Conservation (phyloP, 495 filamentous ascomycete species). For the Rhypophila decipiens region DNA sequence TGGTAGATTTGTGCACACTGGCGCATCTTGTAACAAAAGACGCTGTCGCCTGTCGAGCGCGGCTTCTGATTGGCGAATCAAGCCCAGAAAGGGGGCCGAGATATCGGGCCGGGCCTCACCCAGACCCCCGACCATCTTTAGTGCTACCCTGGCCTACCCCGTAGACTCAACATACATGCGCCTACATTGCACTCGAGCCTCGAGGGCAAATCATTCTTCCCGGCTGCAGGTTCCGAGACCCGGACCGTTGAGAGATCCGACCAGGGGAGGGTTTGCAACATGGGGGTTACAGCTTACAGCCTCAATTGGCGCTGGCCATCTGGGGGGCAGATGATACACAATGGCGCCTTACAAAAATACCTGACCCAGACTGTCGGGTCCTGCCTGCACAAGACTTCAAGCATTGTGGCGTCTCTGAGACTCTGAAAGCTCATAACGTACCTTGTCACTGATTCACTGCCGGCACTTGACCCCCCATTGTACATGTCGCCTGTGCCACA, state of each 20-base stretch:
- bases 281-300: neutral
- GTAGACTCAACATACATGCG: no score
- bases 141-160: no score
- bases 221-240: neutral
- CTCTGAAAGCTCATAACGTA: no score
- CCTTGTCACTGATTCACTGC: no score
- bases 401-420: no score
- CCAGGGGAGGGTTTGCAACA: neutral
- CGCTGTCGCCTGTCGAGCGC: neutral
- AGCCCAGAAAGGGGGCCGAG: neutral
- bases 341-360: neutral
- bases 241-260: neutral
- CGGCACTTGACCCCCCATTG: no score
- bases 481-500: no score
- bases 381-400: no score
- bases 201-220: neutral
- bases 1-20: no score
- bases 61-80: neutral
- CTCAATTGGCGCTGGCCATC: neutral
- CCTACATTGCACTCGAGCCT: neutral
- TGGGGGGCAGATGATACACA: no score
- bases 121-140: neutral
- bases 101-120: neutral
- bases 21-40: neutral
- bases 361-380: neutral